These are phyloP conservation scores for Polytrichum commune DNA, from an alignment of 225 moss, liverwort and hornwort genomes.

Conservation along the genomic window DNA sequence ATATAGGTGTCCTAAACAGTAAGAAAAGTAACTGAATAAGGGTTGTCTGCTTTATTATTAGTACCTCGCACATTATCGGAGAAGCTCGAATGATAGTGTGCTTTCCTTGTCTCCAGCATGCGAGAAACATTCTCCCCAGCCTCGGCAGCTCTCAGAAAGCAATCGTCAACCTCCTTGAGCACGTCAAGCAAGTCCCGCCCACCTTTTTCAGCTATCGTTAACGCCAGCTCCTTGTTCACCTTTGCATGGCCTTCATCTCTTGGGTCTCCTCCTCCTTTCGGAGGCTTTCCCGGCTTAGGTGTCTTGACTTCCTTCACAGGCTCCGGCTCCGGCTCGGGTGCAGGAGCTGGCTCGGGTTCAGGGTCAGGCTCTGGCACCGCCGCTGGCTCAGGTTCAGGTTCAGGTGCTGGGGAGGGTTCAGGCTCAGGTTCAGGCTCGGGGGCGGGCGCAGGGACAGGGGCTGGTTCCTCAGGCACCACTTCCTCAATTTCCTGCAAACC, in stretches of 20 bases:
- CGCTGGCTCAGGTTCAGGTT: slow-evolving; percentile 5
- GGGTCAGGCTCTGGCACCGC: slow-evolving; percentile 12
- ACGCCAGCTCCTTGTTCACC: slow-evolving; percentile 33
- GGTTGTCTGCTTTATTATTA: too few species aligned
- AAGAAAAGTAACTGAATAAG: too few species aligned
- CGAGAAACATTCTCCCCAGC: slow-evolving; percentile 62
- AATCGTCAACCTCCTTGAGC: slow-evolving; percentile 68
- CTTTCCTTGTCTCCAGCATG: slow-evolving; percentile 73
- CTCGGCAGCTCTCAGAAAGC: slow-evolving; percentile 58
- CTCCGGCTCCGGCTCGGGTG: slow-evolving; percentile 23
- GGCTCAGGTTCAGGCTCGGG: neutral
- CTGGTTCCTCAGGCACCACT: neutral
- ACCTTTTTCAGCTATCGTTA: slow-evolving; percentile 28
- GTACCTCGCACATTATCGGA: slow-evolving; percentile 52
- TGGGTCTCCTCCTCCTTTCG: slow-evolving; percentile 29
- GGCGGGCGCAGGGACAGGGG: slow-evolving; percentile 5
- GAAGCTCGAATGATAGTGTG: slow-evolving; percentile 77
- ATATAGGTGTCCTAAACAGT: too few species aligned
- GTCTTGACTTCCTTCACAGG: slow-evolving; percentile 29
- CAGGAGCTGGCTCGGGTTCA: slow-evolving; percentile 4
- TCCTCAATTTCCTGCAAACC: too few species aligned
- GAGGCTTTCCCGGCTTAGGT: slow-evolving; percentile 26
- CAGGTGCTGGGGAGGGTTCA: neutral
- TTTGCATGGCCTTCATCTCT: slow-evolving; percentile 24
- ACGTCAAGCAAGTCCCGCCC: slow-evolving; percentile 71